These are phyloP conservation scores for Dictyostelium capitatum DNA, from an alignment of 78 protist genomes.

Conservation along the genomic window DNA sequence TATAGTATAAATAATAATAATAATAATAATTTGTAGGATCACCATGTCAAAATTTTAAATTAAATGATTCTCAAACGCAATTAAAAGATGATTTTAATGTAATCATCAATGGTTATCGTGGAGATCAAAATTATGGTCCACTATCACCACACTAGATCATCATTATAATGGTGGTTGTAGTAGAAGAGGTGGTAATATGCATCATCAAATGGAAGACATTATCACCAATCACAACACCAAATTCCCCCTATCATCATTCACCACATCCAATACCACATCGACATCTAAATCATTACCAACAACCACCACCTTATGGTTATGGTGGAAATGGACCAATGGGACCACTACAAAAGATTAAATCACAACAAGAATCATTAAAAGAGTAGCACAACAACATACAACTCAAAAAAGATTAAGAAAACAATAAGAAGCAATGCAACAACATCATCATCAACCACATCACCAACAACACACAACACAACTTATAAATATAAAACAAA, in stretches of 20 bases:
- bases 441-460: constrained; percentile 37
- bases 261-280: background rate
- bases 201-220: background rate
- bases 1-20: too few relatives aligned
- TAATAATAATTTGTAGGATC: too few relatives aligned
- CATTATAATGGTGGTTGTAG: background rate
- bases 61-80: too few relatives aligned
- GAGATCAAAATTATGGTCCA: background rate
- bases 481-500: too few relatives aligned
- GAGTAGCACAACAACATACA: constrained; percentile 12
- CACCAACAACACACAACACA: background rate
- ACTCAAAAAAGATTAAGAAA: constrained; percentile 32
- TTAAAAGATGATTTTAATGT: too few relatives aligned
- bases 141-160: background rate
- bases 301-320: background rate
- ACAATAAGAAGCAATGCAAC: constrained; percentile 8
- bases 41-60: too few relatives aligned
- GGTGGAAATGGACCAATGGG: background rate
- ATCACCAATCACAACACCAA: too few relatives aligned
- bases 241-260: background rate
- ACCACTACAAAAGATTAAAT: background rate
- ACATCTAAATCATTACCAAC: too few relatives aligned
- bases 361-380: constrained; percentile 8
- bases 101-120: constrained; percentile 14
- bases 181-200: background rate